A percentile compares a stretch with the other conserved stretches of the same genome.
These are phyloP conservation scores for Sporothrix pseudoabietina DNA, from an alignment of 2,329 filamentous ascomycete species.

Conservation along the genomic window DNA sequence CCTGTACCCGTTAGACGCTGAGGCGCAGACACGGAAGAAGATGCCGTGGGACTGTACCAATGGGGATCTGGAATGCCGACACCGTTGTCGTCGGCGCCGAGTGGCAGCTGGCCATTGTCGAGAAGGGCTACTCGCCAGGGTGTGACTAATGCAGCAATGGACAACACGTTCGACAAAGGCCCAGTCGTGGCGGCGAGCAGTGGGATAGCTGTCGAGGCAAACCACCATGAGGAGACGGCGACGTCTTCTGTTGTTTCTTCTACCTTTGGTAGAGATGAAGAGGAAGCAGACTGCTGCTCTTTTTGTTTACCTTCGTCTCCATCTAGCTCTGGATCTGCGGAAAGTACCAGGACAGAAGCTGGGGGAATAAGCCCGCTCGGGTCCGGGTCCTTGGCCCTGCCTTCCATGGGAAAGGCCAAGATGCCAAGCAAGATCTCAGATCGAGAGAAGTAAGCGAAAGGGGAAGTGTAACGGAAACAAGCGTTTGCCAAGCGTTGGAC, in stretches of 20 bases:
- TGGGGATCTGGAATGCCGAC: conserved; percentile 59
- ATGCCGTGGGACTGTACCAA: conserved; percentile 43
- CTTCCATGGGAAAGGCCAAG: background rate
- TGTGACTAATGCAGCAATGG: conserved; percentile 66
- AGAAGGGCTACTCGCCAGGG: conserved; percentile 60
- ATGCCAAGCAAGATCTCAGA: conserved; percentile 12
- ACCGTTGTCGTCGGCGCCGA: conserved; percentile 53
- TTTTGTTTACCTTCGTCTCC: background rate
- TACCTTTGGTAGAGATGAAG: background rate
- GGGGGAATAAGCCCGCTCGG: background rate
- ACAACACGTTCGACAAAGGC: conserved; percentile 69
- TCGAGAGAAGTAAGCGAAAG: background rate
- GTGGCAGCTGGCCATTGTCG: conserved; percentile 48
- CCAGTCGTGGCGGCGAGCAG: conserved; percentile 69
- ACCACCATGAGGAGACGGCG: conserved; percentile 42
- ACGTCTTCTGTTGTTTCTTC: conserved; percentile 33
- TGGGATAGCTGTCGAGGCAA: conserved; percentile 51
- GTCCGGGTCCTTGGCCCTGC: background rate
- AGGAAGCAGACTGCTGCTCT: background rate
- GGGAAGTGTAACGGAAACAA: background rate
- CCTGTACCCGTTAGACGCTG: conserved; percentile 36
- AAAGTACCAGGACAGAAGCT: background rate
- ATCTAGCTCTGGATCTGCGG: background rate
- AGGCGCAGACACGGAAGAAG: too few relatives aligned
- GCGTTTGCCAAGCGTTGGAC: background rate